A percentile compares a stretch with the other conserved stretches of the same genome.
These are phyloP conservation scores for Escallonia herrerae DNA, from an alignment of 129 eudicot species.

Conservation along the genomic window DNA sequence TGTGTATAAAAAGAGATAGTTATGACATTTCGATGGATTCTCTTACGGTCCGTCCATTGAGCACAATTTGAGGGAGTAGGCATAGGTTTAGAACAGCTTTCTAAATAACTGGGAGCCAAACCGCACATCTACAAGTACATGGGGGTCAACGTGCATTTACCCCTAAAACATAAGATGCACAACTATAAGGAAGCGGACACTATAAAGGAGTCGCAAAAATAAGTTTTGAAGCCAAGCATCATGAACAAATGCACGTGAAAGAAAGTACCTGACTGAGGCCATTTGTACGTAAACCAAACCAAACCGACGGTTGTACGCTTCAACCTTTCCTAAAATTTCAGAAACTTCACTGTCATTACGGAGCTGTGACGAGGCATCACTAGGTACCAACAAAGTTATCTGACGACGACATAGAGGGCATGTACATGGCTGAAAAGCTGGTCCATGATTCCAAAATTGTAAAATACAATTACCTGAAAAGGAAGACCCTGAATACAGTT, in stretches of 20 bases:
- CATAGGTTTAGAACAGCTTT: too few species aligned
- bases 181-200: too few species aligned
- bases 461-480: slow-evolving; percentile 69
- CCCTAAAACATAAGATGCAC: too few species aligned
- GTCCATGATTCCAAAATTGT: slow-evolving; percentile 83
- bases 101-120: too few species aligned
- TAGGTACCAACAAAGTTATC: slow-evolving; percentile 82
- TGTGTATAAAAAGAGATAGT: too few species aligned
- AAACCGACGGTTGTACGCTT: slow-evolving; percentile 76
- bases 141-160: too few species aligned
- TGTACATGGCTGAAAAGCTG: slow-evolving; percentile 84
- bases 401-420: slow-evolving; percentile 90
- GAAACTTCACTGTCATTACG: slow-evolving; percentile 43
- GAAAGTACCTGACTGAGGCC: slow-evolving; percentile 68
- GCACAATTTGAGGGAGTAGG: too few species aligned
- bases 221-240: background rate
- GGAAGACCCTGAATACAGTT: background rate
- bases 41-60: too few species aligned
- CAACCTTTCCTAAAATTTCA: slow-evolving; percentile 46
- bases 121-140: too few species aligned
- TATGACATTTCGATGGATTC: too few species aligned
- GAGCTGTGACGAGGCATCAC: slow-evolving; percentile 52
- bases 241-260: background rate
- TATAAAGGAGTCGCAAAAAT: too few species aligned
- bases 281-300: slow-evolving; percentile 52